Percentiles rank a stretch among this genome's conserved stretches.
phyloP scores from a whole-genome alignment of 2,329 filamentous ascomycete species.

The Sclerotiophoma versabilis region DNA sequence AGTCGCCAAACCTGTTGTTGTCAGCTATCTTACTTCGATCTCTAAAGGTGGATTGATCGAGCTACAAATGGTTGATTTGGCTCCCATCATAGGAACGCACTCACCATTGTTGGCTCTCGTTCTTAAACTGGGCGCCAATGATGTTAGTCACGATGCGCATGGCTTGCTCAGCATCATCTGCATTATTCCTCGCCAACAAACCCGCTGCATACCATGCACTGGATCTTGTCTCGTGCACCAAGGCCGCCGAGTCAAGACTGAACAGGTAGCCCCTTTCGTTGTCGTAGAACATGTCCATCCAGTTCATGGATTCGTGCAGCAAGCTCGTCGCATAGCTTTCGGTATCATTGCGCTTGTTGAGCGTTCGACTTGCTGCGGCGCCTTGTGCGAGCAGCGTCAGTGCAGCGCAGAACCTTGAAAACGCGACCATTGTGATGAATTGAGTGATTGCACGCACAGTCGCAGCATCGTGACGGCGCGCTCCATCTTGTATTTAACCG shows the following conservation, averaged over 20 bases:
- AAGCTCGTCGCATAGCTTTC: slow-evolving; percentile 22
- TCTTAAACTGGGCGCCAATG: slow-evolving; percentile 61
- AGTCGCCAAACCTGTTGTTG: slow-evolving; percentile 55
- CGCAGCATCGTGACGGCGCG: neutral
- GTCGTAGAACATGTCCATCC: slow-evolving; percentile 65
- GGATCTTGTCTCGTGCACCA: slow-evolving; percentile 64
- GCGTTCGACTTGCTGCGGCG: slow-evolving; percentile 11
- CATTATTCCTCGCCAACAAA: slow-evolving; percentile 62
- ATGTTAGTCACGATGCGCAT: slow-evolving; percentile 63
- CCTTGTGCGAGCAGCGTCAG: slow-evolving; percentile 17
- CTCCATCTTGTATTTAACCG: slow-evolving; percentile 8
- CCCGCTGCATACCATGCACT: slow-evolving; percentile 68
- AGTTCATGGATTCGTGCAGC: slow-evolving; percentile 59
- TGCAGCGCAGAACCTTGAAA: slow-evolving; percentile 18
- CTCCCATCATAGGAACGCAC: slow-evolving; percentile 7
- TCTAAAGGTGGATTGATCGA: too few relatives aligned
- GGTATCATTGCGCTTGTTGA: slow-evolving; percentile 27
- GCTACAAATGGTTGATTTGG: neutral
- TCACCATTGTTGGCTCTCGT: slow-evolving; percentile 63
- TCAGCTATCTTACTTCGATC: too few relatives aligned
- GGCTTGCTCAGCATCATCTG: slow-evolving; percentile 59
- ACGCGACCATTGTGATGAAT: slow-evolving; percentile 12
- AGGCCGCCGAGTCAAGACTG: slow-evolving; percentile 55
- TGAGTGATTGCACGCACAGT: neutral
- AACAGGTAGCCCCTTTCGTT: slow-evolving; percentile 61